A percentile compares a stretch with the other conserved stretches of the same genome.
Evolutionary conservation across 306 rosid genomes (phyloP).

Genomic region (Rosa lucieae): DNA sequence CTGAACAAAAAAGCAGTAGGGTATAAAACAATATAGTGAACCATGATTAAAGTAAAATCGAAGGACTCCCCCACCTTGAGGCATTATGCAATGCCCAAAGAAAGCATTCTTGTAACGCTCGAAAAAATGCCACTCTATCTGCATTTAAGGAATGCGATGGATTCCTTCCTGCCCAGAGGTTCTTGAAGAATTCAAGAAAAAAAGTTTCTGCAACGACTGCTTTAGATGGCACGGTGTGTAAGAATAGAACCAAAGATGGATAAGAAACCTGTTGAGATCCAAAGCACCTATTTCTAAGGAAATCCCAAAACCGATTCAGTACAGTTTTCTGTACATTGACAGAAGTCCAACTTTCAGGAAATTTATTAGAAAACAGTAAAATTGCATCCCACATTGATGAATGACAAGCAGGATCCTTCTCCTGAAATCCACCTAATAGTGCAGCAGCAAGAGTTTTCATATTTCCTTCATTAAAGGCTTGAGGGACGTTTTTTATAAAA

Average conservation of each 20-base stretch:
- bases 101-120: slow-evolving; percentile 82
- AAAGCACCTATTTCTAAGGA: slow-evolving; percentile 88
- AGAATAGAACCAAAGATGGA: slow-evolving; percentile 74
- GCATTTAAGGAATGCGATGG: slow-evolving; percentile 46
- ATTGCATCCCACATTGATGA: slow-evolving; percentile 89
- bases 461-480: slow-evolving; percentile 67
- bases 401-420: slow-evolving; percentile 86
- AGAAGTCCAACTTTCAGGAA: slow-evolving; percentile 77
- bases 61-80: slow-evolving; percentile 59
- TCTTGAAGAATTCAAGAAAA: slow-evolving; percentile 72
- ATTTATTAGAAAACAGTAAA: slow-evolving; percentile 72
- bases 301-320: slow-evolving; percentile 72
- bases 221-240: slow-evolving; percentile 70
- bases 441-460: slow-evolving; percentile 61
- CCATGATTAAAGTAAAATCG: slow-evolving; percentile 12
- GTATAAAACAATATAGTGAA: slow-evolving; percentile 8
- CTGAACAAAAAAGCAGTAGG: slow-evolving; percentile 11
- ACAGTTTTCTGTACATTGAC: slow-evolving; percentile 75
- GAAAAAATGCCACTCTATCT: slow-evolving; percentile 63
- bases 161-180: slow-evolving; percentile 79
- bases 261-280: slow-evolving; percentile 86
- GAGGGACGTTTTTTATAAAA: slow-evolving; percentile 71
- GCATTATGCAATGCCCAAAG: slow-evolving; percentile 78
- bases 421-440: slow-evolving; percentile 85
- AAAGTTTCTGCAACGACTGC: slow-evolving; percentile 64